These are phyloP conservation scores for Chrysoporthe austroafricana DNA, from an alignment of 2,329 filamentous ascomycete species.

Conservation along the genomic window DNA sequence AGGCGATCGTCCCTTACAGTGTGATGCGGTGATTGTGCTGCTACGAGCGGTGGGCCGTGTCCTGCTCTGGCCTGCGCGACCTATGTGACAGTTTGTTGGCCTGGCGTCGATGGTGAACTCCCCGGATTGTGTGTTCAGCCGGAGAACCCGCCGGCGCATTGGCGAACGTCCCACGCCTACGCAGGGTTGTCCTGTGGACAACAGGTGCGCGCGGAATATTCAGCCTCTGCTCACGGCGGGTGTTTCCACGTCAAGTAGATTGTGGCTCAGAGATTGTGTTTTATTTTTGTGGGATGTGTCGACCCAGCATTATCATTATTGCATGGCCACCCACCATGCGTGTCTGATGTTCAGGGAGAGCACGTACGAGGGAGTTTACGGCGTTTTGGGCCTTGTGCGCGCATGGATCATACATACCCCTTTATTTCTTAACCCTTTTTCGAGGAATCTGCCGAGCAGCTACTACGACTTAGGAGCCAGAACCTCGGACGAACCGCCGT, in stretches of 20 bases:
- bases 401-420: constrained; percentile 1
- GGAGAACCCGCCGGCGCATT: background rate
- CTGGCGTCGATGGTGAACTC: background rate
- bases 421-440: background rate
- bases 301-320: background rate
- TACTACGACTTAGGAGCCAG: background rate
- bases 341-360: background rate
- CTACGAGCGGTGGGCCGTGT: background rate
- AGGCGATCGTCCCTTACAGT: constrained; percentile 64
- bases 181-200: too few relatives aligned
- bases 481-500: background rate
- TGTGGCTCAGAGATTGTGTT: background rate
- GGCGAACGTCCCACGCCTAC: background rate
- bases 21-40: constrained; percentile 39
- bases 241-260: background rate
- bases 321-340: background rate
- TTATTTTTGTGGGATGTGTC: background rate
- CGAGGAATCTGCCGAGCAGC: background rate
- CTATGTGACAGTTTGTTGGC: background rate
- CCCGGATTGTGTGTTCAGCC: background rate
- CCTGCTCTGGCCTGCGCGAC: background rate
- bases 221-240: too few relatives aligned
- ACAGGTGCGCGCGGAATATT: too few relatives aligned
- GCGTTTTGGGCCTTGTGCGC: background rate
- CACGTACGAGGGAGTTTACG: background rate